Base-by-base conservation (phyloP, 1,284 basidiomycete species). In the Sporisorium reilianum region DNA sequence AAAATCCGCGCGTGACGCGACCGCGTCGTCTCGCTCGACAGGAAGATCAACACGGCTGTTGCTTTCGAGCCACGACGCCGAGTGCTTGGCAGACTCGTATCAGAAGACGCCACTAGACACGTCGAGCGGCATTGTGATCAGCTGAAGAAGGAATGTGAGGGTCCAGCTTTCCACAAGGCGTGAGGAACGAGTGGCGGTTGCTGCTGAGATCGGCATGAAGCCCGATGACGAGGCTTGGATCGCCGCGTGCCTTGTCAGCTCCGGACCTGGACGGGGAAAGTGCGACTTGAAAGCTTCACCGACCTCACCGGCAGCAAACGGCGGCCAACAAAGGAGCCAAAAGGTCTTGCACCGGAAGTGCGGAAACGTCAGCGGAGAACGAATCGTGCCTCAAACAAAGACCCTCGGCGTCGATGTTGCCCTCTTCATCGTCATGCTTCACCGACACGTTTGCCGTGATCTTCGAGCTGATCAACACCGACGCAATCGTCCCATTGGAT, bases 301-400 rank as follows among this genome's bases (percentile, higher is more conserved):
- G 45, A 30, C 26, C 26, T 30, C 23, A 18, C 25, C 44, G 42
- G 8, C 16, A 3, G 14, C 5, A 38, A 38, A 38, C 36, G 18
- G 42, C 42, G 42, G 42, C 23, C 42, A 46, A 26, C 25, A 5
- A 28, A 18, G 30, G 46, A 50, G 25, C 22, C 38, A 52, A 41
- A 45, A 18, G 4, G 36, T 7, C n/a, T 2, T 45, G 40, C 51
- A 42, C 12, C 38, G 38, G 51, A 40, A 26, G 34, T n/a, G 34
- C 50, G 50, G 50, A 30, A 42, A 53, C 28, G 40, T 40, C 4
- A 25, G 38, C 51, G 51, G 40, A 53, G 51, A 53, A 26, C 38
- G 38, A 42, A 53, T 23, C 20, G 7, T 4, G 28, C 28, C 8
- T 14, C 9, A 5, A 41, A 41, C 5, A 7, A 1, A 41, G n/a